phyloP scores from a whole-genome alignment of 805 yeast genomes.

The Cyberlindnera mrakii region DNA sequence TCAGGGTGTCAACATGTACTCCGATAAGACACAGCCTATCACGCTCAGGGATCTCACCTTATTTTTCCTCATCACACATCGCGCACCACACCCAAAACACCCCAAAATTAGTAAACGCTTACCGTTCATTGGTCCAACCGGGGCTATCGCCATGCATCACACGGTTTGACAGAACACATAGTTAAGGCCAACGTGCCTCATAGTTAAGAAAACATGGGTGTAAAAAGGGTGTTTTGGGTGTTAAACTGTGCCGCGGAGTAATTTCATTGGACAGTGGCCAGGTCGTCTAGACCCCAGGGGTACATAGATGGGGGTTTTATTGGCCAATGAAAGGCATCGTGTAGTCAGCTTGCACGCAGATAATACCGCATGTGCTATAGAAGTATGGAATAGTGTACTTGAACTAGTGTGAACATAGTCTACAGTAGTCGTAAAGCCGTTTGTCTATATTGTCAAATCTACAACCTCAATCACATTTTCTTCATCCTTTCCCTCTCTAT shows the following conservation, averaged over 20 bases:
- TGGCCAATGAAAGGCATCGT: slow-evolving; percentile 6
- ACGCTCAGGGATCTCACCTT: no score
- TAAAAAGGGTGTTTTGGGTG: slow-evolving; percentile 13
- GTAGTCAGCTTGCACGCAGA: slow-evolving; percentile 1
- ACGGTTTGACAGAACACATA: slow-evolving; percentile 3
- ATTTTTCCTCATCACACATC: no score
- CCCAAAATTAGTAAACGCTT: slow-evolving; percentile 1
- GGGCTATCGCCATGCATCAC: slow-evolving; percentile 3
- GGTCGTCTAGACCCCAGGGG: not conserved
- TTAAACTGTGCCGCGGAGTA: not conserved
- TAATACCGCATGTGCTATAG: not conserved
- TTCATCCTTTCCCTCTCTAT: not conserved
- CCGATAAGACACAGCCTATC: no score
- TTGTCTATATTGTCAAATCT: slow-evolving; percentile 6
- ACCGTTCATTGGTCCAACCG: slow-evolving; percentile 4
- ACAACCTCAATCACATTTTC: slow-evolving; percentile 2
- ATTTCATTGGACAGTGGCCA: slow-evolving; percentile 6
- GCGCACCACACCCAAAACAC: slow-evolving; percentile 4
- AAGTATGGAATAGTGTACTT: not conserved
- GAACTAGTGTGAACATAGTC: not conserved
- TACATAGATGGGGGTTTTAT: not conserved
- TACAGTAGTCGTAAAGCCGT: not conserved
- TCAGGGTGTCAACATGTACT: no score
- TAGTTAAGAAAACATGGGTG: slow-evolving; percentile 12
- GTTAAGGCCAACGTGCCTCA: slow-evolving; percentile 2